These are phyloP conservation scores for Clitopilus hobsonii DNA, from an alignment of 768 basidiomycete genomes.

Conservation along the genomic window DNA sequence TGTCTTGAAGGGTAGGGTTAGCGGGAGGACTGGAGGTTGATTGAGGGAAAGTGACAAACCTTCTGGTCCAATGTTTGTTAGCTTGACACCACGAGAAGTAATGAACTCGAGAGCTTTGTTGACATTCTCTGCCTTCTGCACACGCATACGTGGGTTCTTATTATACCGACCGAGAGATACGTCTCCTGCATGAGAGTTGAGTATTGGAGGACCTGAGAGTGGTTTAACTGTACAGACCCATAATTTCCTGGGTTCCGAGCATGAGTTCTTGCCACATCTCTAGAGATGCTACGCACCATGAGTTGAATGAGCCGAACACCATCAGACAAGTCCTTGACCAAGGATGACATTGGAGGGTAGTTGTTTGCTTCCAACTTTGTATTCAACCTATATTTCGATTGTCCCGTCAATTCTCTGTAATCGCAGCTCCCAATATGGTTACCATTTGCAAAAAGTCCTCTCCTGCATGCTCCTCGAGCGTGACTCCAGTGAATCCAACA, in stretches of 20 bases:
- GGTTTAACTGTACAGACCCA: conserved; percentile 54
- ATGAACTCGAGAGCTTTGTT: conserved; percentile 97
- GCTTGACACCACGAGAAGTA: conserved; percentile 85
- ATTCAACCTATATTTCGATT: conserved; percentile 69
- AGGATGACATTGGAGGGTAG: conserved; percentile 83
- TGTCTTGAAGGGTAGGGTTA: conserved; percentile 51
- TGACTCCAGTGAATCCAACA: conserved; percentile 57
- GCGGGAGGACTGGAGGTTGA: not conserved
- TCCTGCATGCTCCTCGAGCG: conserved; percentile 66
- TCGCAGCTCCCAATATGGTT: conserved; percentile 7
- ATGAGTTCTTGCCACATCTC: too few species aligned
- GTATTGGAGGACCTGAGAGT: conserved; percentile 1
- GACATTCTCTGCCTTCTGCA: conserved; percentile 98
- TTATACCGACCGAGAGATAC: conserved; percentile 94
- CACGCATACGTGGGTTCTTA: conserved; percentile 81
- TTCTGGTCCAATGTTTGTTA: conserved; percentile 98
- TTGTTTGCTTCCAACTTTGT: conserved; percentile 86
- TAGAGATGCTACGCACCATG: conserved; percentile 74
- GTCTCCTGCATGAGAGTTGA: conserved; percentile 51
- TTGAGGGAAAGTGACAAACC: conserved; percentile 44
- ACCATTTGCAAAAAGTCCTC: conserved; percentile 93
- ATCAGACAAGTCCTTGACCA: conserved; percentile 89
- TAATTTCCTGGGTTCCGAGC: conserved; percentile 72
- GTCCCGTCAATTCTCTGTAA: conserved; percentile 4
- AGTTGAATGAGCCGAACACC: conserved; percentile 95